Evolutionary conservation across 495 filamentous ascomycete genomes (phyloP), one percentile per base, ranked within the genome.

Genomic region (Clavariopsis aquatica): DNA sequence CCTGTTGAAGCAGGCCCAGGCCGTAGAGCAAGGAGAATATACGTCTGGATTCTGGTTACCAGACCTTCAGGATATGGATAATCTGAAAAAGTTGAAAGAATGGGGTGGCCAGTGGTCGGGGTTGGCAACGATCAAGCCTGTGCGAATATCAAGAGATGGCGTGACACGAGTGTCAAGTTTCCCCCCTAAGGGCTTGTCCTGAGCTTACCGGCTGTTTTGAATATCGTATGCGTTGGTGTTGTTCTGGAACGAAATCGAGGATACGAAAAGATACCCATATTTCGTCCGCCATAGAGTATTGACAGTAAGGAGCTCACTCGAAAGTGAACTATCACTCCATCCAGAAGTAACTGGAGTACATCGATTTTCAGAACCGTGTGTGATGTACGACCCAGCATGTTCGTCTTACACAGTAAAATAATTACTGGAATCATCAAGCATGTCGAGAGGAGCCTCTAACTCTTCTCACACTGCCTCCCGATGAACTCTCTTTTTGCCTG

Each of bases 21-120:
- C 81, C 20, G 77, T 77, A 20, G 90, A 97, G 66, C 78, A 88
- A 68, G 88, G 88, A 71, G 94, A 98, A 77, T 89, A 90, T 66
- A 81, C 85, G 49, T 89, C 87, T 27, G 94, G 94, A 0, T 96
- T 95, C 70, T 90, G 87, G 82, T 73, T 88, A 66, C 88, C 88
- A 0, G 84, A 91, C 62, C 59, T 90, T 34, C 72, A 77, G 52
- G 77, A 87, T 47, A 66, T 69, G 51, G 77, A 81, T 45, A 87
- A 83, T 61, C 57, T 89, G 41, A 69, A 74, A 54, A 76, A 70
- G 57, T 72, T 91, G 60, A 73, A 74, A 64, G 63, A 70, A 9
- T 91, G 88, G 88, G 84, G 85, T 59, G 82, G 84, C 5, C 75
- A 84, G 52, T 88, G 87, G 83, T 79, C 84, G 2, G 72, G 79